Evolutionary conservation across 352 stramenopile genomes (phyloP).

Genomic region (Phytophthora vignae): DNA sequence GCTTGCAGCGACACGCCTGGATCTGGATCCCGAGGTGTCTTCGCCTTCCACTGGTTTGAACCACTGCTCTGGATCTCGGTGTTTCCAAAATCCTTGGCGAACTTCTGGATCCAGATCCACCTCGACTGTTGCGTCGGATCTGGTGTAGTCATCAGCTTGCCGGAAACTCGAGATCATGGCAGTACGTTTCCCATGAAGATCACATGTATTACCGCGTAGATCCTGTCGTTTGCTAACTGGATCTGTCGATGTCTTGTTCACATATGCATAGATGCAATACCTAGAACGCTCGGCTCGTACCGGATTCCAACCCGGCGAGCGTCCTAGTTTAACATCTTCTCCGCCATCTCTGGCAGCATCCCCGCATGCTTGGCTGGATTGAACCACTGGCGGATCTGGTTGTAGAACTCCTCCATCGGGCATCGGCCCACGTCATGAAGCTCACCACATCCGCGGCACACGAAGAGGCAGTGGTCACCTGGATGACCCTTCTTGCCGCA

Average conservation of each 20-base stretch:
- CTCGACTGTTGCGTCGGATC: neutral
- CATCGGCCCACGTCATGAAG: too few relatives aligned
- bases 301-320: too few relatives aligned
- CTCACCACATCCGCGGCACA: too few relatives aligned
- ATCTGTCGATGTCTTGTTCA: neutral
- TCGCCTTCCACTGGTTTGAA: neutral
- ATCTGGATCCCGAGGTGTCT: neutral
- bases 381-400: too few relatives aligned
- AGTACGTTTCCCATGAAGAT: neutral
- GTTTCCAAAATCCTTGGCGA: slow-evolving; percentile 7
- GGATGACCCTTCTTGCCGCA: too few relatives aligned
- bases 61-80: too few relatives aligned
- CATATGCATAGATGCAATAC: neutral
- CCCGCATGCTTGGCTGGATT: too few relatives aligned
- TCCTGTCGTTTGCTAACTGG: neutral
- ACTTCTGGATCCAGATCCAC: neutral
- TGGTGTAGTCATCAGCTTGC: neutral
- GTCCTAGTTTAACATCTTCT: too few relatives aligned
- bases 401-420: too few relatives aligned
- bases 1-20: neutral
- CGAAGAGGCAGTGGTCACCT: too few relatives aligned
- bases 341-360: too few relatives aligned
- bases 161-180: neutral
- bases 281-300: too few relatives aligned
- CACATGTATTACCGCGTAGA: neutral